Percentiles rank a stretch among this genome's conserved stretches.
phyloP scores from a whole-genome alignment of 2,329 filamentous ascomycete species.

The Diaporthe sp. region DNA sequence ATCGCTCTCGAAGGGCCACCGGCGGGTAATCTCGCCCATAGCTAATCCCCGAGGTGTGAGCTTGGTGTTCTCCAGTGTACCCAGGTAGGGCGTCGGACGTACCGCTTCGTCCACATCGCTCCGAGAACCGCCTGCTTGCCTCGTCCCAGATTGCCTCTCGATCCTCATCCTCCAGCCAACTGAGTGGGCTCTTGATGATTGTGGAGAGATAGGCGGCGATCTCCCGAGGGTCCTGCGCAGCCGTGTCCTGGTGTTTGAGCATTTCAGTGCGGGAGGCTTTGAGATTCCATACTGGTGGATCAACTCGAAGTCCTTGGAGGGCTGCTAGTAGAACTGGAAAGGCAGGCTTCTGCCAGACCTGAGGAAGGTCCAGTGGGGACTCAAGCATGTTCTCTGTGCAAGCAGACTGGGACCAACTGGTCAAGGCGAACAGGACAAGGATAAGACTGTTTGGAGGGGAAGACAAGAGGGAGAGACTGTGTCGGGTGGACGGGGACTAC shows the following conservation, averaged over 20 bases:
- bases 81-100: slow-evolving; percentile 44
- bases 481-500: slow-evolving; percentile 33
- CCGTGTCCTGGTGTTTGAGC: slow-evolving; percentile 57
- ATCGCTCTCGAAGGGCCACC: slow-evolving; percentile 64
- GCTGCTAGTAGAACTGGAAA: slow-evolving; percentile 73
- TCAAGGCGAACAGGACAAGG: not conserved
- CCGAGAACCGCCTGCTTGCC: slow-evolving; percentile 84
- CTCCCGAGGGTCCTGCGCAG: slow-evolving; percentile 60
- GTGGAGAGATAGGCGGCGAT: slow-evolving; percentile 76
- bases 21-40: slow-evolving; percentile 69
- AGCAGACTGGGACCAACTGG: not conserved
- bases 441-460: not conserved
- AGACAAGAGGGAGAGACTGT: not conserved
- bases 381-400: slow-evolving; percentile 47
- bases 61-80: not conserved
- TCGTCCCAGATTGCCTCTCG: slow-evolving; percentile 81
- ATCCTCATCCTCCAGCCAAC: slow-evolving; percentile 78
- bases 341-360: slow-evolving; percentile 82
- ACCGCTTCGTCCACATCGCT: slow-evolving; percentile 85
- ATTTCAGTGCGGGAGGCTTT: slow-evolving; percentile 58
- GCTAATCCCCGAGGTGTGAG: slow-evolving; percentile 50
- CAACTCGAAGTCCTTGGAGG: slow-evolving; percentile 75
- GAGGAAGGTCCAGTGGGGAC: slow-evolving; percentile 76
- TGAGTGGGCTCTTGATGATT: slow-evolving; percentile 76
- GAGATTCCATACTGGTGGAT: slow-evolving; percentile 77